Conservation (phyloP, 345 rosid species). For the Cochlearia excelsa region DNA sequence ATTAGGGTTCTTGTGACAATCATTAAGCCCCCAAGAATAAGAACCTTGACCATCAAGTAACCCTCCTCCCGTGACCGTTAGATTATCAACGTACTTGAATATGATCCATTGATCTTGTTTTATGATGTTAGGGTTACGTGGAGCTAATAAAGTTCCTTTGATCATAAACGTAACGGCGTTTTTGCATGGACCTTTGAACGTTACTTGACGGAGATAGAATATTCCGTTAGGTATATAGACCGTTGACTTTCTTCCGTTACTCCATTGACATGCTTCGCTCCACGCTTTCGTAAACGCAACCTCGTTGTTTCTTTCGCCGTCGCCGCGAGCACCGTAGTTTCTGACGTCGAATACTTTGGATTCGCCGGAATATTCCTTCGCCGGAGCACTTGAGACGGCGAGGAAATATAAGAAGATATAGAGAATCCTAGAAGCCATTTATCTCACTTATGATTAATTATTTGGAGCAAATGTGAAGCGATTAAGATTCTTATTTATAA, state of each 20-base stretch:
- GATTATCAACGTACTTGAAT: conserved; percentile 25
- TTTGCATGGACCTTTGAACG: conserved; percentile 32
- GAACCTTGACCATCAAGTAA: conserved; percentile 37
- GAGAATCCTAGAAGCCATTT: conserved; percentile 29
- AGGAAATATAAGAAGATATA: conserved; percentile 16
- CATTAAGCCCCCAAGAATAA: conserved; percentile 34
- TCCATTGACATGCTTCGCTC: conserved; percentile 32
- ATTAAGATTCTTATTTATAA: conserved; percentile 29
- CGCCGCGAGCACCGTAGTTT: conserved; percentile 35
- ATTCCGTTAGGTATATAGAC: conserved; percentile 31
- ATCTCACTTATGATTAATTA: neutral
- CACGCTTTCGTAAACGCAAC: conserved; percentile 31
- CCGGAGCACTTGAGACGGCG: conserved; percentile 11
- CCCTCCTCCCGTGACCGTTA: conserved; percentile 32
- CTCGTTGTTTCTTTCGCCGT: conserved; percentile 14
- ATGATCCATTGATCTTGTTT: conserved; percentile 16
- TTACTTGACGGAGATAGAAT: conserved; percentile 31
- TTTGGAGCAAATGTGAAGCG: conserved; percentile 11
- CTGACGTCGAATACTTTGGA: conserved; percentile 30
- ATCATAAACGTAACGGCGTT: conserved; percentile 1
- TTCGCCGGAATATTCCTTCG: neutral
- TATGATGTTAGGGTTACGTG: neutral
- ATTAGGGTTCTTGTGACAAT: conserved; percentile 22
- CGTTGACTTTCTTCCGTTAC: conserved; percentile 15
- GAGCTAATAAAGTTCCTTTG: conserved; percentile 32